phyloP scores from a whole-genome alignment of 805 yeast genomes.

The Alloascoidea hylecoeti region DNA sequence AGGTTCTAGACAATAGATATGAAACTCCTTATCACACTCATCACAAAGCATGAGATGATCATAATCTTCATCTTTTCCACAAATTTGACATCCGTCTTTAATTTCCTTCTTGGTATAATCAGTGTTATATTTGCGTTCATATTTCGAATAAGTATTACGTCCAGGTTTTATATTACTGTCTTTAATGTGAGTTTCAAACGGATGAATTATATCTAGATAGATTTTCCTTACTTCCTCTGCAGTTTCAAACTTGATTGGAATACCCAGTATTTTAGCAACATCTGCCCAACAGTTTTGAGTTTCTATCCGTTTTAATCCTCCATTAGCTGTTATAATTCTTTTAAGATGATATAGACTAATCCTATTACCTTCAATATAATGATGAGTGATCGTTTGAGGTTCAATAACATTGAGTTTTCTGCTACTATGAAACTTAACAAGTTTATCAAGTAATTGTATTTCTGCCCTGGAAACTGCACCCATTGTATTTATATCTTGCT shows the following conservation, averaged over 20 bases:
- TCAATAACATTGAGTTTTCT: constrained; percentile 9
- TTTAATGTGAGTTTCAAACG: constrained; percentile 6
- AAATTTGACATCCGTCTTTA: constrained; percentile 12
- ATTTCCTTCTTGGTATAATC: constrained; percentile 2
- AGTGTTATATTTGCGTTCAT: constrained; percentile 5
- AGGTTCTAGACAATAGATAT: constrained; percentile 51
- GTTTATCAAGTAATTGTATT: constrained; percentile 17
- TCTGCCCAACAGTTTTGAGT: constrained; percentile 11
- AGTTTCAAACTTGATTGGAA: background rate
- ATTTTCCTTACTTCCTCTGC: background rate
- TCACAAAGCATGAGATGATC: constrained; percentile 32
- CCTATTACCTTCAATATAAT: constrained; percentile 13
- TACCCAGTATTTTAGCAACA: constrained; percentile 1
- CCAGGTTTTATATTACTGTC: constrained; percentile 6
- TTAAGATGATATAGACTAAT: constrained; percentile 17
- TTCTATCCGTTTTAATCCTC: too few relatives aligned
- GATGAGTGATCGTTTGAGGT: constrained; percentile 8
- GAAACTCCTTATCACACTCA: constrained; percentile 60
- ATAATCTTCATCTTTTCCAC: constrained; percentile 11
- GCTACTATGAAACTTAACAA: constrained; percentile 16
- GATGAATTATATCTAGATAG: constrained; percentile 5
- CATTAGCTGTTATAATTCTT: constrained; percentile 13
- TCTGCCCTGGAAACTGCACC: constrained; percentile 18
- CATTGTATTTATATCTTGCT: constrained; percentile 18
- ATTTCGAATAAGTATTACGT: constrained; percentile 5